Conservation (phyloP, 176 grass and related monocot species). For the Phoenix dactylifera region DNA sequence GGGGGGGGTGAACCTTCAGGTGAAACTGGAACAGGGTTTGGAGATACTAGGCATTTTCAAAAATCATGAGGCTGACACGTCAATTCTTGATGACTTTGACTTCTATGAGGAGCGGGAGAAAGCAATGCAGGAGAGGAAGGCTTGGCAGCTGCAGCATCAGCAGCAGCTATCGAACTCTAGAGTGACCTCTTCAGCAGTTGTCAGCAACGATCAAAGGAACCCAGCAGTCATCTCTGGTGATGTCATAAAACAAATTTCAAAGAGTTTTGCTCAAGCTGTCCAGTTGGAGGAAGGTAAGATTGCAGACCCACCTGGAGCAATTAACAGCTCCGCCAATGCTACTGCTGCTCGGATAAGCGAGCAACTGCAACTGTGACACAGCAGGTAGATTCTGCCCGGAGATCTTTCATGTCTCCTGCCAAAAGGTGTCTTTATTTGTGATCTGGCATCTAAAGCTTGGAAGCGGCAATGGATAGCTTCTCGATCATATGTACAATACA, state of each 20-base stretch:
- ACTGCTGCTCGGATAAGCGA: slow-evolving; percentile 24
- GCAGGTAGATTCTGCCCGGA: slow-evolving; percentile 16
- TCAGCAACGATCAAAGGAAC: slow-evolving; percentile 16
- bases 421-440: too few species aligned
- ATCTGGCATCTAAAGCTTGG: too few species aligned
- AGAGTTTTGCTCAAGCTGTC: slow-evolving; percentile 36
- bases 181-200: background rate
- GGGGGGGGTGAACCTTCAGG: slow-evolving; percentile 37
- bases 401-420: slow-evolving; percentile 13
- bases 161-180: background rate
- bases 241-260: slow-evolving; percentile 37
- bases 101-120: slow-evolving; percentile 92
- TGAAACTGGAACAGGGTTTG: slow-evolving; percentile 81
- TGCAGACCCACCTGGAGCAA: slow-evolving; percentile 13
- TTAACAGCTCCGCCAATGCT: slow-evolving; percentile 14
- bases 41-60: slow-evolving; percentile 82
- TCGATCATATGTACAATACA: slow-evolving; percentile 46
- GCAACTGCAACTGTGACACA: slow-evolving; percentile 12
- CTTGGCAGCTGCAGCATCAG: slow-evolving; percentile 50
- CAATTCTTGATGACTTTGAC: slow-evolving; percentile 67
- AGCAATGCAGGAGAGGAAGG: slow-evolving; percentile 78
- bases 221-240: slow-evolving; percentile 5
- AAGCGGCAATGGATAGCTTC: slow-evolving; percentile 26
- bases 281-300: slow-evolving; percentile 40
- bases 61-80: slow-evolving; percentile 57